These are phyloP conservation scores for Pleoardoris graminearum DNA, from an alignment of 2,329 filamentous ascomycete species.

Conservation along the genomic window DNA sequence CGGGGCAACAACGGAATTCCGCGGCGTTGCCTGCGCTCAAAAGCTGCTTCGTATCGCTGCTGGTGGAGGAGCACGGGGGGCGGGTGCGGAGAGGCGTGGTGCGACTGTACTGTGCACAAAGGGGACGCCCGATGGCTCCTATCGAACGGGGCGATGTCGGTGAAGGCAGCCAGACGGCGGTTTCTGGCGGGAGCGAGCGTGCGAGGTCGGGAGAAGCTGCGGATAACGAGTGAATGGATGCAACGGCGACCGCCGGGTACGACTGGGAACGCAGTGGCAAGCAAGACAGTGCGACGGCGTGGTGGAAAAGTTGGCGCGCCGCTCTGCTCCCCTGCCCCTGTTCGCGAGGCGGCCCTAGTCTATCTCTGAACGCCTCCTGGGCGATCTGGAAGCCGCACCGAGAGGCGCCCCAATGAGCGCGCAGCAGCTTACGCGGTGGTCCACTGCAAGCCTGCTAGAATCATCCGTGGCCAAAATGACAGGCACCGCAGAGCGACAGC, in stretches of 20 bases:
- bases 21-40: constrained; percentile 12
- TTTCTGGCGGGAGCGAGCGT: not conserved
- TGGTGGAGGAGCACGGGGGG: constrained; percentile 6
- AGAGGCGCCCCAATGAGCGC: constrained; percentile 9
- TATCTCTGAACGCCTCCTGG: constrained; percentile 7
- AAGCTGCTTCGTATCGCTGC: constrained; percentile 18
- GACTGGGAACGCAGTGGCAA: not conserved
- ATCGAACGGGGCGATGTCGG: not conserved
- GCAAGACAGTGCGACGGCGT: not conserved
- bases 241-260: constrained; percentile 4
- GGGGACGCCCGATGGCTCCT: constrained; percentile 2
- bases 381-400: constrained; percentile 9
- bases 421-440: constrained; percentile 8
- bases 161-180: constrained; percentile 1
- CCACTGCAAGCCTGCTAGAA: constrained; percentile 4
- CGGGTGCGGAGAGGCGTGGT: not conserved
- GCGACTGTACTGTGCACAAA: not conserved
- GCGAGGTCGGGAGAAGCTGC: not conserved
- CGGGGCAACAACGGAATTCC: constrained; percentile 32
- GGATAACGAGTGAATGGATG: constrained; percentile 7
- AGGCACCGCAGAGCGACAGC: not conserved
- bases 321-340: not conserved
- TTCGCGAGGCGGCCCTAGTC: not conserved
- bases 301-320: not conserved
- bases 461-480: constrained; percentile 5